These are phyloP conservation scores for Xerocomellus intermedius DNA, from an alignment of 768 basidiomycete genomes.

Conservation along the genomic window DNA sequence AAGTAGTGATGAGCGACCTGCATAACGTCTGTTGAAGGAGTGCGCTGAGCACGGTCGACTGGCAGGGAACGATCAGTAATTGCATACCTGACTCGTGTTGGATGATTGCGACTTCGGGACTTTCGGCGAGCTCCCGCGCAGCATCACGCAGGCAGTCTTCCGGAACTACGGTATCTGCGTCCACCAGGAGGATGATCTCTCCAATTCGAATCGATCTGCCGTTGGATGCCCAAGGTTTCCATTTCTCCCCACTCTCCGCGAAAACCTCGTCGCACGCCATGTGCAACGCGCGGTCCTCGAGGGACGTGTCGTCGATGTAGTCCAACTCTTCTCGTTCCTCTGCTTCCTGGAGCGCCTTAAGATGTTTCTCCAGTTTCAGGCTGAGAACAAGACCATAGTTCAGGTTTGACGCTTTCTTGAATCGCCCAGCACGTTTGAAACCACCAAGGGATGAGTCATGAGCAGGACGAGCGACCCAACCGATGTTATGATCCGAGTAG, in stretches of 20 bases:
- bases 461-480: slow-evolving; percentile 57
- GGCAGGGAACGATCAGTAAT: slow-evolving; percentile 21
- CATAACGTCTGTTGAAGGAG: slow-evolving; percentile 63
- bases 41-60: not conserved
- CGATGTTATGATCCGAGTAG: slow-evolving; percentile 58
- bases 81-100: slow-evolving; percentile 82
- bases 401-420: slow-evolving; percentile 94
- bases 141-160: slow-evolving; percentile 92
- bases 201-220: slow-evolving; percentile 74
- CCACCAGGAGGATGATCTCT: slow-evolving; percentile 78
- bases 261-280: slow-evolving; percentile 74
- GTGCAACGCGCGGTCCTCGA: slow-evolving; percentile 73
- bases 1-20: slow-evolving; percentile 89
- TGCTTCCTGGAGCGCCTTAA: slow-evolving; percentile 41
- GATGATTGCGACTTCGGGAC: slow-evolving; percentile 68
- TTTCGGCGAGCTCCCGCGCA: slow-evolving; percentile 74
- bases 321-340: slow-evolving; percentile 40
- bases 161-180: slow-evolving; percentile 87
- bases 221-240: slow-evolving; percentile 77
- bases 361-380: slow-evolving; percentile 33
- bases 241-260: slow-evolving; percentile 53
- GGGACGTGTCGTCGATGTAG: slow-evolving; percentile 38
- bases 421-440: slow-evolving; percentile 62
- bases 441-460: slow-evolving; percentile 31
- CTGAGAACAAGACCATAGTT: slow-evolving; percentile 66